Base-by-base conservation (phyloP, 2,329 filamentous ascomycete genomes). In the Scedosporium minutisporum region DNA sequence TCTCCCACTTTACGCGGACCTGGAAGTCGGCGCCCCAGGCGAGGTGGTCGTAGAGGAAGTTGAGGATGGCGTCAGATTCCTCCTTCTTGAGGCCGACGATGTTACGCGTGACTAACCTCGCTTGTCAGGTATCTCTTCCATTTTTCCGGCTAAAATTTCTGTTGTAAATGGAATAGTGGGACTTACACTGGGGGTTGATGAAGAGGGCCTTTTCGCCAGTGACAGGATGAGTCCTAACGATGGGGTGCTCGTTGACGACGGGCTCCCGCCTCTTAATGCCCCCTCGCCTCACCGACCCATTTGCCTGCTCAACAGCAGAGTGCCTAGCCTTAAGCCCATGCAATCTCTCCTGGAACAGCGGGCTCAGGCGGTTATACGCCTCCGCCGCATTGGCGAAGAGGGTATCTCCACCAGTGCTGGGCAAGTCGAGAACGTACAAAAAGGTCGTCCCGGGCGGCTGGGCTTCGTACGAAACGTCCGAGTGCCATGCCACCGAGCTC, bases 391-490 rank as follows among this genome's bases (percentile, higher is more conserved):
- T 89, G 57, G 82, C 85, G 69, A 96, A 96, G 3, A 96, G 77
- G 0, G 92, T 96, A 71, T 96, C 92, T 58, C 92, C 93, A 42
- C 92, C 92, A 0, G 85, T 87, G 46, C 84, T 80, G 1, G 92
- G 92, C 55, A 84, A 87, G 71, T 96, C 91, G n/a, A 97, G 82
- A 59, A 92, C 81, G 71, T 96, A 96, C 42, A 96, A 75, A 75
- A 96, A 96, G 0, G 93, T 96, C 0, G 91, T 96, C 33, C 91
- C 91, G 0, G 93, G 91, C 1, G 93, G 91, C 75, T 97, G 92
- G 67, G 84, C 78, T 77, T 96, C 93, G 71, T 96, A 96, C 0
- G 89, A 90, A 1, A 96, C 87, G 67, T 96, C 92, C 0, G 87
- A 90, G 76, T 96, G 92, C 91, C 91, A 96, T 6, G 90, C 90